Evolutionary conservation across 495 filamentous ascomycete species (phyloP), one percentile per base, ranked within the genome.

Genomic region (Polyplosphaeria fusca): DNA sequence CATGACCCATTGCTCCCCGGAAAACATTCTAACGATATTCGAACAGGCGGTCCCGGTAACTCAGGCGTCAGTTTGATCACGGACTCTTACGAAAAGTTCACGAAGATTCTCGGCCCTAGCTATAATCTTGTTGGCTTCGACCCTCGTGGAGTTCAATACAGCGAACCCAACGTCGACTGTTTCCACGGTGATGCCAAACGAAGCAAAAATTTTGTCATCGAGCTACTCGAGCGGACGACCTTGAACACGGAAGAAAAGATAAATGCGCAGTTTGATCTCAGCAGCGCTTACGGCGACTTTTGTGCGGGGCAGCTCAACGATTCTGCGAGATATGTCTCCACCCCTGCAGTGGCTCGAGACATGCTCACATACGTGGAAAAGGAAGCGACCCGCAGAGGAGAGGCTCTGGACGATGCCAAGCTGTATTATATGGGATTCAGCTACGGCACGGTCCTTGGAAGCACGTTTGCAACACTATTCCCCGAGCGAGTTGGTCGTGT

Each of bases 111-210:
- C 7, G 77, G 75, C 14, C n/a, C n/a, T n/a, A n/a, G 12, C 19
- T 42, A 74, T 58, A 79, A 84, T 46, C 71, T 83, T 20, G 69
- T 84, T 70, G 72, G 77, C 62, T 79, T 68, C 67, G 79, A 83
- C 20, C 73, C 73, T 0, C 66, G 76, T 2, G 79, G 55, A 46
- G 68, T 65, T 58, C 73, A 62, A 28, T 47, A 53, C 16, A 57
- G 22, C 41, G 64, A 28, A 54, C 77, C 44, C 9, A 47, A 18
- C 23, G 13, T 47, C 13, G 44, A 47, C 13, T 47, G 44, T 18
- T 47, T 47, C 22, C 44, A 11, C 25, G 44, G 44, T 9, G 20
- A 47, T 13, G 5, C 13, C 20, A 28, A 47, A 47, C n/a, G 11
- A 12, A 23, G 13, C 11, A 11, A 7, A 7, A 42, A 42, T 18